phyloP scores from a whole-genome alignment of 306 rosid genomes.

The Lotus japonicus region DNA sequence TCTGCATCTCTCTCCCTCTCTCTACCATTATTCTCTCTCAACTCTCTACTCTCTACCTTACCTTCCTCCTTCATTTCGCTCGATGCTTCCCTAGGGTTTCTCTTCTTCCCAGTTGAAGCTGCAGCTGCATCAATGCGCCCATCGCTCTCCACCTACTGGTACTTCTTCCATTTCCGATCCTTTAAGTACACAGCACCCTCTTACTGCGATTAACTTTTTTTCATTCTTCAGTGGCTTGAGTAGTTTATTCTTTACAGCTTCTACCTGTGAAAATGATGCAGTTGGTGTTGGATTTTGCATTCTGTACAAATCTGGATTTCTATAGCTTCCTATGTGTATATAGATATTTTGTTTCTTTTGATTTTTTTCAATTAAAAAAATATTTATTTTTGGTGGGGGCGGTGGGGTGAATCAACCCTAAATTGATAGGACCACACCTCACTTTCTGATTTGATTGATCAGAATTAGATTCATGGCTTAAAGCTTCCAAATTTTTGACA shows the following conservation, averaged over 20 bases:
- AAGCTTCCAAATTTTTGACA: neutral
- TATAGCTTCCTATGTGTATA: too few species aligned
- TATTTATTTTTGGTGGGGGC: too few species aligned
- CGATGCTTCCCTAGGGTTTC: constrained; percentile 37
- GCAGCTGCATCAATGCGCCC: constrained; percentile 12
- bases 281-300: neutral
- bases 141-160: constrained; percentile 24
- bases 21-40: neutral
- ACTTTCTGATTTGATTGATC: neutral
- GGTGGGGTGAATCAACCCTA: too few species aligned
- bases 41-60: neutral
- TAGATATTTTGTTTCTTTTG: too few species aligned
- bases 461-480: neutral
- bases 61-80: constrained; percentile 8
- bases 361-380: too few species aligned
- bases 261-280: neutral
- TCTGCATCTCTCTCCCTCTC: neutral
- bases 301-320: neutral
- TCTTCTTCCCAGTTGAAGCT: neutral
- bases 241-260: neutral
- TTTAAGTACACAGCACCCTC: neutral
- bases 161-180: constrained; percentile 18
- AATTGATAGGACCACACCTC: too few species aligned
- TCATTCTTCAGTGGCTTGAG: neutral
- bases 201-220: neutral